Evolutionary conservation across 23 red algal species (phyloP).

Genomic region (Gracilariopsis chorda): DNA sequence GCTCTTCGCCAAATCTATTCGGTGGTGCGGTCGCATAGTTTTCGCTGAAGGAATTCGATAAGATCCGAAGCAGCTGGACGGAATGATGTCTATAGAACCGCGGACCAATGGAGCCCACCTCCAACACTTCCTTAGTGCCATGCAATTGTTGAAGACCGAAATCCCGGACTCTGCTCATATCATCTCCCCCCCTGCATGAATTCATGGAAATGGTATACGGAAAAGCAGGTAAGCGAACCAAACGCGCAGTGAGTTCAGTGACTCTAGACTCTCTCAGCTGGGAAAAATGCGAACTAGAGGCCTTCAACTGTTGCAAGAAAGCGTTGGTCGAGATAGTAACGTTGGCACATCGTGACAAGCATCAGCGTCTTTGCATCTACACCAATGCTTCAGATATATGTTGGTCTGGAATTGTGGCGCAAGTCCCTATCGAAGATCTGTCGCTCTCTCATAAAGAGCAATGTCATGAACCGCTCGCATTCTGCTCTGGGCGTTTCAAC

Average conservation of each 20-base stretch:
- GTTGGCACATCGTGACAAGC: background rate
- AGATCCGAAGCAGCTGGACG: background rate
- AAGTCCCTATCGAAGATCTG: background rate
- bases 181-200: background rate
- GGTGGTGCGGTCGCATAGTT: slow-evolving; percentile 27
- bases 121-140: slow-evolving; percentile 6
- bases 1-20: background rate
- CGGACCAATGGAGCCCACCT: background rate
- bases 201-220: slow-evolving; percentile 21
- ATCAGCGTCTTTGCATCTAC: slow-evolving; percentile 6
- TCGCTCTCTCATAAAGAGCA: background rate
- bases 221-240: background rate
- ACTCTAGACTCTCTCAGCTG: background rate
- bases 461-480: background rate
- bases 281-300: background rate
- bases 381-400: slow-evolving; percentile 2
- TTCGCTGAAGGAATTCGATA: background rate
- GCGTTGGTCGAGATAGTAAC: background rate
- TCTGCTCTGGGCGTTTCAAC: background rate
- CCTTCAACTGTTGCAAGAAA: slow-evolving; percentile 8
- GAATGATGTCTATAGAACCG: background rate
- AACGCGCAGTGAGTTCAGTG: background rate
- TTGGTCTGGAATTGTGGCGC: slow-evolving; percentile 14
- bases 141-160: background rate
- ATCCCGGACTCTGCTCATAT: background rate